These are phyloP conservation scores for Pichia pseudocactophila DNA, from an alignment of 805 yeast species.

Conservation along the genomic window DNA sequence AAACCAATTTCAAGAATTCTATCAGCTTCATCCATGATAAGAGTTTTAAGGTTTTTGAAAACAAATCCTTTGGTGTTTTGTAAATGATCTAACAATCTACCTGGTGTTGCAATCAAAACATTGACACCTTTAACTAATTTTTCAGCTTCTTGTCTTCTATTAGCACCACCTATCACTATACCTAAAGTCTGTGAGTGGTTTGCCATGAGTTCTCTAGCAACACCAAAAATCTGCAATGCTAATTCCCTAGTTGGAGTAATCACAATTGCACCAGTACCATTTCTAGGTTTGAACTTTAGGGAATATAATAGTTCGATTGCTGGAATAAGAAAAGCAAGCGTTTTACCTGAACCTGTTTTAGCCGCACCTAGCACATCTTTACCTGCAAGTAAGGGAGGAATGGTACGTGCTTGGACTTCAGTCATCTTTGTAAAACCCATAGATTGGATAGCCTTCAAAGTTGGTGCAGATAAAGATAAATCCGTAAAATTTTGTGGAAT, in stretches of 20 bases:
- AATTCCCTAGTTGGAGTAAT: constrained; percentile 97
- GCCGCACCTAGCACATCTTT: constrained; percentile 99
- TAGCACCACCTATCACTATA: constrained; percentile 97
- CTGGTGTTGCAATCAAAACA: constrained; percentile 92
- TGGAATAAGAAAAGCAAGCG: constrained; percentile 90
- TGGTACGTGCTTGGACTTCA: constrained; percentile 88
- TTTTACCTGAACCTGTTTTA: constrained; percentile 97
- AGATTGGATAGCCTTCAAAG: constrained; percentile 67
- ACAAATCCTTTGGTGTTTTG: constrained; percentile 93
- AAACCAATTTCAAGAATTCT: constrained; percentile 95
- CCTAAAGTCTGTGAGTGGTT: constrained; percentile 90
- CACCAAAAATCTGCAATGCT: constrained; percentile 96
- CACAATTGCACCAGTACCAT: constrained; percentile 94
- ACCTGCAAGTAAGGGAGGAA: constrained; percentile 94
- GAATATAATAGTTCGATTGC: constrained; percentile 90
- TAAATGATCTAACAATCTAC: constrained; percentile 90
- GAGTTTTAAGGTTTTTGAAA: constrained; percentile 87
- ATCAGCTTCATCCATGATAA: constrained; percentile 96
- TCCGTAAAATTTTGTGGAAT: constrained; percentile 33
- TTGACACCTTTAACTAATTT: constrained; percentile 92
- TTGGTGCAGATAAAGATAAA: constrained; percentile 69
- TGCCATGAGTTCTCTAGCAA: constrained; percentile 89
- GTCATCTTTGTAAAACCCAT: constrained; percentile 95
- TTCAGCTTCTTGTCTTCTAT: constrained; percentile 95
- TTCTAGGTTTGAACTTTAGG: constrained; percentile 90